phyloP scores from a whole-genome alignment of 1,139 yeast genomes.

The Yamadazyma siamensis region DNA sequence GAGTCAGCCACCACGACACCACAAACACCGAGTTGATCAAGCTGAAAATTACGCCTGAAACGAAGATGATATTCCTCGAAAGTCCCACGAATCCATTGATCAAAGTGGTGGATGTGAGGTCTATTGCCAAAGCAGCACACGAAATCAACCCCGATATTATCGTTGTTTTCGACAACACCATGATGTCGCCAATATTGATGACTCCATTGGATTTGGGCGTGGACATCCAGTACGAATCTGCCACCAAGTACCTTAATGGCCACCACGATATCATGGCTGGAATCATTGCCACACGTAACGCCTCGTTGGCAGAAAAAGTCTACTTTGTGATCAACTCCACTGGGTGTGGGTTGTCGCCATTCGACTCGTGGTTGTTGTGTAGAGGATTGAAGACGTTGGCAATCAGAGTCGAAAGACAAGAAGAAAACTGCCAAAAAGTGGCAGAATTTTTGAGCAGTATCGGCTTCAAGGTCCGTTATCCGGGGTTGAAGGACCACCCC shows the following conservation, averaged over 20 bases:
- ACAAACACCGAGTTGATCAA: slow-evolving; percentile 62
- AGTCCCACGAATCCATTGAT: slow-evolving; percentile 91
- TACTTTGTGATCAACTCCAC: slow-evolving; percentile 82
- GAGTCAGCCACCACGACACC: slow-evolving; percentile 78
- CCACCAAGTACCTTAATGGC: slow-evolving; percentile 87
- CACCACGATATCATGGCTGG: slow-evolving; percentile 98
- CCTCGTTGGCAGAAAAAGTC: slow-evolving; percentile 62
- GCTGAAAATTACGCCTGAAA: slow-evolving; percentile 47
- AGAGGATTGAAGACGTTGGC: slow-evolving; percentile 87
- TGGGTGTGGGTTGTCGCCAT: slow-evolving; percentile 88
- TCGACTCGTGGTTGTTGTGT: slow-evolving; percentile 83
- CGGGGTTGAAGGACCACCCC: slow-evolving; percentile 80
- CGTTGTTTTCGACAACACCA: slow-evolving; percentile 89
- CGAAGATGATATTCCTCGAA: slow-evolving; percentile 78
- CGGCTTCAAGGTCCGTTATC: slow-evolving; percentile 73
- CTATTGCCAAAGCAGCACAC: slow-evolving; percentile 66
- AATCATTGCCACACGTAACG: slow-evolving; percentile 66
- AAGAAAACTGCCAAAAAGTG: slow-evolving; percentile 67
- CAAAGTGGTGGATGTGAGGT: slow-evolving; percentile 75
- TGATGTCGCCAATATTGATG: slow-evolving; percentile 90
- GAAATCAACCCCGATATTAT: slow-evolving; percentile 60
- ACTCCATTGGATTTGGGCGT: slow-evolving; percentile 82
- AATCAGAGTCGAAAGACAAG: slow-evolving; percentile 83
- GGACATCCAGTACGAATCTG: slow-evolving; percentile 89
- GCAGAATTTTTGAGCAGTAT: slow-evolving; percentile 67